Evolutionary conservation across 352 stramenopile genomes (phyloP).

Genomic region (Pythium grandisporangium): DNA sequence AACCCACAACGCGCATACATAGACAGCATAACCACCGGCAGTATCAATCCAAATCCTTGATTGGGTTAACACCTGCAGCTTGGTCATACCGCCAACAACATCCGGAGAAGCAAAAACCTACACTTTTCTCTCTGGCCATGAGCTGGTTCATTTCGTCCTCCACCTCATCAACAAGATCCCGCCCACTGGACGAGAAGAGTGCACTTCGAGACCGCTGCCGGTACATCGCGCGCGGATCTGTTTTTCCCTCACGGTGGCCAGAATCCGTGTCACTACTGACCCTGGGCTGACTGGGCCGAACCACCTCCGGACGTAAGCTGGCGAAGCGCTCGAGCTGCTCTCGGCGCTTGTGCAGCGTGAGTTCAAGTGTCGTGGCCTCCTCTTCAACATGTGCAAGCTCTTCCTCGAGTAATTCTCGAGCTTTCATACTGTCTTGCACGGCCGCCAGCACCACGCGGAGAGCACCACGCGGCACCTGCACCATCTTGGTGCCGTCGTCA

Average conservation of each 20-base stretch:
- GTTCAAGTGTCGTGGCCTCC: constrained; percentile 28
- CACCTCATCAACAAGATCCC: constrained; percentile 43
- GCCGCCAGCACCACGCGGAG: constrained; percentile 22
- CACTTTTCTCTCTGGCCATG: constrained; percentile 33
- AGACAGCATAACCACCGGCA: not conserved
- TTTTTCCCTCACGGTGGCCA: not conserved
- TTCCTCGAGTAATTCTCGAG: constrained; percentile 20
- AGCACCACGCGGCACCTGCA: constrained; percentile 28
- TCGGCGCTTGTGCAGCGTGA: constrained; percentile 33
- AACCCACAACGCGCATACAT: not conserved
- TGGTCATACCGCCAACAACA: no score
- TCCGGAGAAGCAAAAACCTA: no score
- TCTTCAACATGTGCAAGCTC: constrained; percentile 25
- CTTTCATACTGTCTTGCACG: constrained; percentile 15
- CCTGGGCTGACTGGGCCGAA: constrained; percentile 1
- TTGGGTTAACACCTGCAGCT: no score
- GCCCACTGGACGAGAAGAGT: constrained; percentile 32
- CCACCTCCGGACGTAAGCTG: constrained; percentile 18
- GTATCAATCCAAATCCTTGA: not conserved
- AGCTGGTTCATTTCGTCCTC: constrained; percentile 40
- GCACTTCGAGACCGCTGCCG: constrained; percentile 33
- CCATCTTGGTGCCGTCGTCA: constrained; percentile 19
- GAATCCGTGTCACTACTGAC: not conserved
- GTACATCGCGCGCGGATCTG: constrained; percentile 6
- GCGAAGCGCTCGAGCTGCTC: constrained; percentile 43